Base-by-base conservation (phyloP, 257 asterid species). In the Agastache rugosa region DNA sequence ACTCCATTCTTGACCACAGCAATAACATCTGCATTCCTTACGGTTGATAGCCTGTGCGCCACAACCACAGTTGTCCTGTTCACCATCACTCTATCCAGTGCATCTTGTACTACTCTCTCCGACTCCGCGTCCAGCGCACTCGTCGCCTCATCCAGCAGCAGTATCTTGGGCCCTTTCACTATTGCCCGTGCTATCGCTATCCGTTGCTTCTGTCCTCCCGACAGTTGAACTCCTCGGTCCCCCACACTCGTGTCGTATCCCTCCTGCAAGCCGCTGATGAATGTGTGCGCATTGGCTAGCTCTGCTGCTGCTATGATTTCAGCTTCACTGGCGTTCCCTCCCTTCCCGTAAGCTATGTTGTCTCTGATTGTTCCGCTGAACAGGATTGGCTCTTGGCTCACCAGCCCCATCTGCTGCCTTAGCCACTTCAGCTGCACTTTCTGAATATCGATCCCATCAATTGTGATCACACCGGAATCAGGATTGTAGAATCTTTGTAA, bases 71-170 rank as follows among this genome's bases (percentile, higher is more conserved):
- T 88, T 0, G 94, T 90, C 77, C 92, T 60, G 73, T 86, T 74
- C 72, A 86, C 78, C 88, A 86, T 83, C 1, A 85, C 88, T n/a
- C 84, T 54, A 19, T 90, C 90, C 2, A 90, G 86, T 42, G 96
- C 96, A 69, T 82, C 89, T 71, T 90, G 92, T 27, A 88, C 96
- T 0, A 85, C 84, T 61, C 88, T 82, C 74, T 90, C 96, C 7
- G 96, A 90, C 39, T 90, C 94, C 8, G 96, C 92, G 23, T 90
- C 94, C 75, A 90, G 63, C 10, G 96, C 92, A 29, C 94, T 90
- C 0, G 96, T 90, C 0, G 96, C 96, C 83, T 89, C 96, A 6
- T 89, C 96, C 14, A 89, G 71, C 27, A 90, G 34, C 3, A 90
- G 78, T 73, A 90, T 88, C 79, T 78, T 85, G 0, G 96, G 96